These are phyloP conservation scores for Clavariopsis aquatica DNA, from an alignment of 495 filamentous ascomycete genomes.

Conservation along the genomic window DNA sequence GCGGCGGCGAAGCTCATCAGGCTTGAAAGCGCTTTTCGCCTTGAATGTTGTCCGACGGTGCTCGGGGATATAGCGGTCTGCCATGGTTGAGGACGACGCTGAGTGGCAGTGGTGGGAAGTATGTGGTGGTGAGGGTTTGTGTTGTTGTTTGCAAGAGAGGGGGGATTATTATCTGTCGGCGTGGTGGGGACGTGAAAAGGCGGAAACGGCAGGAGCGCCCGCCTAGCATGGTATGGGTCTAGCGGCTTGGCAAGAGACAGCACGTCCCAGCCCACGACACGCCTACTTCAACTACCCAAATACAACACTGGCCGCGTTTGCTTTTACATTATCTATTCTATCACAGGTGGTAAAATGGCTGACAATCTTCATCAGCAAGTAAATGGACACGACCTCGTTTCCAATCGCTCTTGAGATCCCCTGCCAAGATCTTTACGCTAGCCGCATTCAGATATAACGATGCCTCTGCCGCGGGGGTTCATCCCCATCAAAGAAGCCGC, in stretches of 20 bases:
- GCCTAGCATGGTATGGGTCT: background rate
- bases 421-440: background rate
- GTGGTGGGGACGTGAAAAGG: conserved; percentile 31
- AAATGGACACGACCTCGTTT: background rate
- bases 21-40: conserved; percentile 97
- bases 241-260: conserved; percentile 10
- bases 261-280: background rate
- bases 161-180: conserved; percentile 19
- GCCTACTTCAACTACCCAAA: too few species aligned
- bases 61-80: conserved; percentile 98
- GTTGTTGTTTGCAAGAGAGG: conserved; percentile 35
- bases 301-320: background rate
- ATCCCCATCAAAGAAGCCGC: conserved; percentile 28
- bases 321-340: background rate
- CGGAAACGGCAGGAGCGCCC: conserved; percentile 25
- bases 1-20: conserved; percentile 96
- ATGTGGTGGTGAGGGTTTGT: conserved; percentile 32
- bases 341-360: background rate
- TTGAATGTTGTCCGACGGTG: conserved; percentile 99
- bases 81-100: conserved; percentile 62
- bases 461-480: conserved; percentile 28
- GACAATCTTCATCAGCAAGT: background rate
- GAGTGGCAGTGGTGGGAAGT: conserved; percentile 25
- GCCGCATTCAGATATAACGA: conserved; percentile 1
- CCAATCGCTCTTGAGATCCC: background rate